Conservation (phyloP, 345 rosid genomes). For the Crucihimalaya himalaica region DNA sequence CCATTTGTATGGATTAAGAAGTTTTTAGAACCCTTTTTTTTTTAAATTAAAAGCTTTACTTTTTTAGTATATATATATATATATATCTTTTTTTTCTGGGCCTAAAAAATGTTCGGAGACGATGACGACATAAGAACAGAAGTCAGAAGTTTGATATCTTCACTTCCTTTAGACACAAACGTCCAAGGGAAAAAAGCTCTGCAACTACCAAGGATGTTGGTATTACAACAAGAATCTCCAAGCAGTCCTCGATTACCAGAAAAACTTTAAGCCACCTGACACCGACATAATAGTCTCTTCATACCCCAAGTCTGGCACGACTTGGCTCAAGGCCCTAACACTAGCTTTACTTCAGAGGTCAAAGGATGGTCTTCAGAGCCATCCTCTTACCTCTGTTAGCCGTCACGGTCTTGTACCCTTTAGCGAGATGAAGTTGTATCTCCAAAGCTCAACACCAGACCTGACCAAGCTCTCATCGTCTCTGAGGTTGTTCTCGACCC, state of each 20-base stretch:
- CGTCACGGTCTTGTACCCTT: background rate
- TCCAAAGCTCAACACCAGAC: background rate
- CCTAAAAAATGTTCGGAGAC: too few species aligned
- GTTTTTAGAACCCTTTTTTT: too few species aligned
- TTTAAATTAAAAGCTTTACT: too few species aligned
- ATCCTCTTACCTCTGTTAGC: background rate
- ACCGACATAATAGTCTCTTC: background rate
- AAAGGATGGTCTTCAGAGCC: background rate
- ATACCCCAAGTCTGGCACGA: background rate
- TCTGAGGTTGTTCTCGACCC: background rate
- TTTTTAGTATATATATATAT: too few species aligned
- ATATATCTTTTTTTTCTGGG: too few species aligned
- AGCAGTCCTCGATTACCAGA: background rate
- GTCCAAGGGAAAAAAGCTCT: background rate
- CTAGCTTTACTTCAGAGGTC: constrained; percentile 1
- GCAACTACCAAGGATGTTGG: background rate
- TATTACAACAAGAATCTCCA: background rate
- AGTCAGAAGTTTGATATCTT: background rate
- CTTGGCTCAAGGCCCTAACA: background rate
- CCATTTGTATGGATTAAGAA: too few species aligned
- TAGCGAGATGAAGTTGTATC: background rate
- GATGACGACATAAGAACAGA: background rate
- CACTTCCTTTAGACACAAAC: background rate
- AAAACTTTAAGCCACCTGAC: background rate
- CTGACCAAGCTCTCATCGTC: background rate